Base-by-base conservation (phyloP, 768 basidiomycete genomes). In the Thelephora aurantiotincta region DNA sequence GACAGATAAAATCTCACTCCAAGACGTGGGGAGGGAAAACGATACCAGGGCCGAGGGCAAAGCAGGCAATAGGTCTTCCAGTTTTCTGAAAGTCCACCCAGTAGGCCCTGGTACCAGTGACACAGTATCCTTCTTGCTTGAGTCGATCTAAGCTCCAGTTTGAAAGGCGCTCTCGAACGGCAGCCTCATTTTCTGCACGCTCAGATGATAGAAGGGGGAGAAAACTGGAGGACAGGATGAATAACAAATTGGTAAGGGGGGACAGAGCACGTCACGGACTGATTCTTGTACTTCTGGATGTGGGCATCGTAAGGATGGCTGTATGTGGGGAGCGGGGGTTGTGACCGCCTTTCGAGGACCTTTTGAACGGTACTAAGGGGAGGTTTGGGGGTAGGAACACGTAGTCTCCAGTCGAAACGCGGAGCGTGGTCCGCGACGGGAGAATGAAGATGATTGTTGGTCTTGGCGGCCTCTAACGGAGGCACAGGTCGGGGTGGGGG, bases 111-210 rank as follows among this genome's bases (percentile, higher is more conserved):
- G 89, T 63, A 14, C 68, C 76, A 0, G 77, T 80, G 30, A 91
- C 56, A 45, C 78, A 75, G 55, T 86, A 89, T 0, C 88, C 88
- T 54, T 82, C 80, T n/a, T 72, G 65, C 52, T 70, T 63, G 37
- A 90, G 64, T 18, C 74, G 70, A 22, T 70, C 65, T 3, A 80
- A 48, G 11, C 75, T 67, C 88, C 87, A 89, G 13, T 70, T 73
- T 1, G 76, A 67, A 13, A 91, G 68, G 33, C 88, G 76, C 51
- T 82, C 68, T 44, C 68, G 69, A 19, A 85, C 58, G 1, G 74
- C 68, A 1, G 70, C 69, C 51, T 80, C 77, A 35, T 74, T 76
- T 54, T 84, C 77, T 0, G 66, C 69, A 58, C 81, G 78, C 61
- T 91, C 88, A 11, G 72, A 68, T 9, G 67, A 60, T 6, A 75